Evolutionary conservation across 306 rosid species (phyloP).

Genomic region (Rosa persica): DNA sequence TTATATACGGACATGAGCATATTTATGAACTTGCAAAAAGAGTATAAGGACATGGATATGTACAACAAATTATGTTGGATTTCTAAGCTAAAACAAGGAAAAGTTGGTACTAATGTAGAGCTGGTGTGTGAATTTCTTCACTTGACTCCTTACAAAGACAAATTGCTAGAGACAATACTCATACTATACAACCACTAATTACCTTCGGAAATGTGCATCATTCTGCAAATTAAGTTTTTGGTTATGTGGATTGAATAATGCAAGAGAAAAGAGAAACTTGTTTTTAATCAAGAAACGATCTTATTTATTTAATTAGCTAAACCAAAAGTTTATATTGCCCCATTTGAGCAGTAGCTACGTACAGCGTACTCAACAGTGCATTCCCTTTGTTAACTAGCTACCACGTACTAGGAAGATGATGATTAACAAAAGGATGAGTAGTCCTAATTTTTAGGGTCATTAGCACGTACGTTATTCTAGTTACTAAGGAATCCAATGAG

Average conservation of each 20-base stretch:
- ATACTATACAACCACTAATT: not conserved
- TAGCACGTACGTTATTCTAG: not conserved
- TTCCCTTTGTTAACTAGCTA: not conserved
- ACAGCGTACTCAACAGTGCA: not conserved
- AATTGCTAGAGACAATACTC: not conserved
- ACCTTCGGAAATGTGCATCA: not conserved
- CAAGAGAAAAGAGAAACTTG: not conserved
- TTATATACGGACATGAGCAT: too few relatives aligned
- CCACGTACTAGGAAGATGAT: not conserved
- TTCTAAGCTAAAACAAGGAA: not conserved
- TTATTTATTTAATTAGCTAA: not conserved
- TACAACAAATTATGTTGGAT: not conserved
- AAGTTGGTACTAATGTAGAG: not conserved
- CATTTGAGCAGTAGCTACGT: not conserved
- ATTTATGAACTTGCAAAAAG: too few relatives aligned
- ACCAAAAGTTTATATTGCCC: not conserved
- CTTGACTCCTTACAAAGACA: not conserved
- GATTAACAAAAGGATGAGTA: not conserved
- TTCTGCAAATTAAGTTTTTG: not conserved
- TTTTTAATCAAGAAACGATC: not conserved
- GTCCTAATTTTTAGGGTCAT: not conserved
- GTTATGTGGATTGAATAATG: not conserved
- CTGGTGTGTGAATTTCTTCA: not conserved
- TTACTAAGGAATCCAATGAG: constrained; percentile 53
- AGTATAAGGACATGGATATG: too few relatives aligned